Conservation (phyloP, 2,329 filamentous ascomycete species). For the Aspergillus arachidicola region DNA sequence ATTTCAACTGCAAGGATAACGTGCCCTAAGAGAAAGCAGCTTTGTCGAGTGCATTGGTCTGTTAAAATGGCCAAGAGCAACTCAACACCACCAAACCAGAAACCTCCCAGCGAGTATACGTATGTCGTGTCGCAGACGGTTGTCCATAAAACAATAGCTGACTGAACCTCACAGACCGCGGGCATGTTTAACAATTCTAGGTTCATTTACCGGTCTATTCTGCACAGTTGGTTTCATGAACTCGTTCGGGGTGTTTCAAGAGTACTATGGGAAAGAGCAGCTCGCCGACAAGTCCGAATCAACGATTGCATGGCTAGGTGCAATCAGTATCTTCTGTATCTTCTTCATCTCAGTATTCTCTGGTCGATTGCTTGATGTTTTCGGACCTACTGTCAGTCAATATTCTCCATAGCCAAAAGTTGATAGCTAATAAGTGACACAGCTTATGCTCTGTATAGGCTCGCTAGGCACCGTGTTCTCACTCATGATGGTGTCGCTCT, state of each 20-base stretch:
- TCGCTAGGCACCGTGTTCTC: slow-evolving; percentile 32
- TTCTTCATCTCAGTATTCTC: slow-evolving; percentile 31
- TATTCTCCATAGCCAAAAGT: not conserved
- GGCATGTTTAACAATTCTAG: slow-evolving; percentile 32
- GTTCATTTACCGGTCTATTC: slow-evolving; percentile 34
- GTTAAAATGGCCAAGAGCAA: not conserved
- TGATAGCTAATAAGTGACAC: not conserved
- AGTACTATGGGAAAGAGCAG: slow-evolving; percentile 32
- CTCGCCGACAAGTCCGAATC: slow-evolving; percentile 30
- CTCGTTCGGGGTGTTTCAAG: slow-evolving; percentile 40
- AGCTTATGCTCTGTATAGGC: slow-evolving; percentile 33
- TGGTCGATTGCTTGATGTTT: slow-evolving; percentile 35
- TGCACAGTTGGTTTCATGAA: slow-evolving; percentile 44
- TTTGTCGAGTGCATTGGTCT: not conserved
- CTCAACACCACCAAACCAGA: not conserved
- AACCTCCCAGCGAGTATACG: slow-evolving; percentile 28
- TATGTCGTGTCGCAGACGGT: slow-evolving; percentile 2
- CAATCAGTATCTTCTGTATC: slow-evolving; percentile 35
- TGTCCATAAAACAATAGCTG: not conserved
- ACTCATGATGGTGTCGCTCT: slow-evolving; percentile 43
- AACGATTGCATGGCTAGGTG: slow-evolving; percentile 39
- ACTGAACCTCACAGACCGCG: slow-evolving; percentile 20
- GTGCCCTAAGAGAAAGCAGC: not conserved
- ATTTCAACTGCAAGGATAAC: not conserved
- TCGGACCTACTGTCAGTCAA: slow-evolving; percentile 32